Percentiles rank a stretch among this genome's conserved stretches.
phyloP scores from a whole-genome alignment of 768 basidiomycete genomes.

The Rhodotorula babjevae region DNA sequence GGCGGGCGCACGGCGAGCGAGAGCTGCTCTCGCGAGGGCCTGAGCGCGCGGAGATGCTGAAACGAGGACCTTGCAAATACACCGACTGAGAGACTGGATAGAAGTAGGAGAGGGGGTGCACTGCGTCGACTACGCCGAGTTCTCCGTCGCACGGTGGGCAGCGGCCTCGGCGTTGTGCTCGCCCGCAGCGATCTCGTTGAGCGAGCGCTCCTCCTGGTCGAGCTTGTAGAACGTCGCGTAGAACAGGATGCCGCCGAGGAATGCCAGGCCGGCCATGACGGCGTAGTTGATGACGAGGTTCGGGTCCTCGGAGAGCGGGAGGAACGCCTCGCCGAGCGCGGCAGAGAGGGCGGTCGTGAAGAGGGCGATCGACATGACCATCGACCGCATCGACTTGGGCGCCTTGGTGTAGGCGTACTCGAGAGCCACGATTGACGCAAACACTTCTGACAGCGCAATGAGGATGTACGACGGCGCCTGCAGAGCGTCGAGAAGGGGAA shows the following conservation, averaged over 20 bases:
- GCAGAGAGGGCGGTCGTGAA: conserved; percentile 50
- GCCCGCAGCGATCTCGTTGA: neutral
- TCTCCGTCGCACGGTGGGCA: neutral
- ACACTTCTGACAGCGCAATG: conserved; percentile 64
- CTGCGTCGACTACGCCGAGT: neutral
- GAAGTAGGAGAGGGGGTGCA: too few species aligned
- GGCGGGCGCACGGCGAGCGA: too few species aligned
- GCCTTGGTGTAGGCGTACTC: conserved; percentile 84
- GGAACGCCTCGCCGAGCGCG: conserved; percentile 45
- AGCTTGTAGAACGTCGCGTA: conserved; percentile 52
- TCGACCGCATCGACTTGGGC: conserved; percentile 80
- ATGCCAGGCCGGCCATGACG: conserved; percentile 57
- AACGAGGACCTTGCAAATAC: too few species aligned
- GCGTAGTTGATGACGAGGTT: conserved; percentile 63
- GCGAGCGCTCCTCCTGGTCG: conserved; percentile 2
- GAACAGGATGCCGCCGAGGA: conserved; percentile 56
- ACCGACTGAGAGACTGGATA: too few species aligned
- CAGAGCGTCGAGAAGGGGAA: neutral
- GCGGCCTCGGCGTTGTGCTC: neutral
- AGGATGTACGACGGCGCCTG: conserved; percentile 27
- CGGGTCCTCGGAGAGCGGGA: conserved; percentile 65
- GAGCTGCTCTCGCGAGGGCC: too few species aligned
- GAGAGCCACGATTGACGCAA: conserved; percentile 56
- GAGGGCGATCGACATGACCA: conserved; percentile 59
- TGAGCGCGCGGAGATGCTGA: too few species aligned